Evolutionary conservation across 805 yeast species (phyloP).

Genomic region (Yarrowia sp.): DNA sequence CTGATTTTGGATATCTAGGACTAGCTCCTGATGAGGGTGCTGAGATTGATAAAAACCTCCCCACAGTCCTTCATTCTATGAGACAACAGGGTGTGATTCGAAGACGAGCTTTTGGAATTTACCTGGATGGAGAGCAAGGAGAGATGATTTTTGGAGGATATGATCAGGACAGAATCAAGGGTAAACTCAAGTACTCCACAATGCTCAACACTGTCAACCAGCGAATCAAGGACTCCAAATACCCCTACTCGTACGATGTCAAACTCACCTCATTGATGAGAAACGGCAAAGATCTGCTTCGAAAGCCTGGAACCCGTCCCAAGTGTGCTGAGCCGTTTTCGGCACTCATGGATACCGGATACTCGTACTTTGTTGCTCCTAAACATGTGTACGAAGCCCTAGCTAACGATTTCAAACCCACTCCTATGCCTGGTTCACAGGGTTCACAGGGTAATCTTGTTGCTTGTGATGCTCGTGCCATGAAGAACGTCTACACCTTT

Average conservation of each 20-base stretch:
- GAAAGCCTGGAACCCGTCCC: constrained; percentile 2
- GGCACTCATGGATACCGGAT: background rate
- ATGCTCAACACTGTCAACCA: background rate
- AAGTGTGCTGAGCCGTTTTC: background rate
- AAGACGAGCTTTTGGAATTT: background rate
- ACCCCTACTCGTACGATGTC: background rate
- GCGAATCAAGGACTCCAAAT: background rate
- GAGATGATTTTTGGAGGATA: constrained; percentile 10
- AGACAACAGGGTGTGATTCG: background rate
- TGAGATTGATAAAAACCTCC: background rate
- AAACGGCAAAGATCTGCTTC: background rate
- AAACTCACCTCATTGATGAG: background rate
- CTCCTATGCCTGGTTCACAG: no score
- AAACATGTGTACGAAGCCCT: background rate
- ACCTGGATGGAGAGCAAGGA: background rate
- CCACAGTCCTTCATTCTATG: background rate
- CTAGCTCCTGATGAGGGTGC: background rate
- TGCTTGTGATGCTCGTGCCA: background rate
- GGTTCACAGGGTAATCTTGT: background rate
- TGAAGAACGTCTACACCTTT: background rate
- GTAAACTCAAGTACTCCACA: background rate
- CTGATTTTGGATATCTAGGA: background rate
- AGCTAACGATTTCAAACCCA: background rate
- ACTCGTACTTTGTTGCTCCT: background rate
- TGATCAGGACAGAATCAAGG: background rate